Conservation (phyloP, 441 rosid species). For the Viola pubescens region DNA sequence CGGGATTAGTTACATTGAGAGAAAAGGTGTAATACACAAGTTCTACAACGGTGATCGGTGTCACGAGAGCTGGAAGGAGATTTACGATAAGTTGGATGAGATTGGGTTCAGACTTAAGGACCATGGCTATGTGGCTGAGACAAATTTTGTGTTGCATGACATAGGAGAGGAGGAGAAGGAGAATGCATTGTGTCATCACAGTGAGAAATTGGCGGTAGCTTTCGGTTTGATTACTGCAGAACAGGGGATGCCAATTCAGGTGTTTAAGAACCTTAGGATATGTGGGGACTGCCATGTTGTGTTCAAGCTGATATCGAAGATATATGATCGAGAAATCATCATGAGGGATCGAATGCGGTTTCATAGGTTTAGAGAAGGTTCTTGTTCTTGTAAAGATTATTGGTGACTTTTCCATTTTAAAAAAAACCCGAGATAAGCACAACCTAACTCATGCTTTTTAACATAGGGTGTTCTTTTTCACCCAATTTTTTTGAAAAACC, state of each 20-base stretch:
- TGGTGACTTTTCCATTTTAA: constrained; percentile 39
- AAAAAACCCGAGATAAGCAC: no score
- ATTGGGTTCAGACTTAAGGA: constrained; percentile 57
- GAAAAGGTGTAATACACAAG: constrained; percentile 47
- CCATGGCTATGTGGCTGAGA: constrained; percentile 63
- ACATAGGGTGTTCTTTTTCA: no score
- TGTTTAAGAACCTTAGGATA: constrained; percentile 73
- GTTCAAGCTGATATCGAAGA: constrained; percentile 58
- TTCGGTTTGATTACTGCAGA: constrained; percentile 53
- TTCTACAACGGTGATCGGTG: constrained; percentile 64
- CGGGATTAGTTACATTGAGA: constrained; percentile 69
- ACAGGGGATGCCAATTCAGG: constrained; percentile 50
- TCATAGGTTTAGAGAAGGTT: constrained; percentile 61
- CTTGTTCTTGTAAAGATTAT: constrained; percentile 76
- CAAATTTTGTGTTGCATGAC: constrained; percentile 71
- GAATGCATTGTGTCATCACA: constrained; percentile 61
- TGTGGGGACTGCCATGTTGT: constrained; percentile 82
- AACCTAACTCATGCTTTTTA: no score
- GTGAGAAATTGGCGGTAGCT: constrained; percentile 86
- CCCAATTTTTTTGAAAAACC: no score
- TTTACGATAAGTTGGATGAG: constrained; percentile 59
- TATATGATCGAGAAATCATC: constrained; percentile 59
- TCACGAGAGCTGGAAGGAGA: constrained; percentile 48
- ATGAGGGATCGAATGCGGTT: constrained; percentile 75
- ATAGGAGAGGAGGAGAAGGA: constrained; percentile 87